Base-by-base conservation (phyloP, 176 grass and related monocot species). In the Aegilops sharonensis region DNA sequence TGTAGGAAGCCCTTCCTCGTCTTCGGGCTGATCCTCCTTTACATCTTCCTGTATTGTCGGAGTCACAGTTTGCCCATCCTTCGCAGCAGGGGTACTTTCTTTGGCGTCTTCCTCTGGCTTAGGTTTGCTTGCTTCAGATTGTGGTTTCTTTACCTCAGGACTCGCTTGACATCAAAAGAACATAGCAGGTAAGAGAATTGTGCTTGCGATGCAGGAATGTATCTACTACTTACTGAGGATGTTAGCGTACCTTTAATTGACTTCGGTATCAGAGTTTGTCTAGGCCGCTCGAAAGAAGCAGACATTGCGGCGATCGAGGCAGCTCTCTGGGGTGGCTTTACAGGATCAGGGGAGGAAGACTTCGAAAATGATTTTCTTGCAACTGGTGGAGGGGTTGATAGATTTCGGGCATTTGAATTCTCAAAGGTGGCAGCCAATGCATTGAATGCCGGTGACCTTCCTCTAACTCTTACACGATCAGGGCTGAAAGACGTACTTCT, bases 401-500 rank as follows among this genome's bases (percentile, higher is more conserved):
- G 92, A 90, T 99, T 99, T 31, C 97, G 91, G 11, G 88, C 32
- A 82, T 96, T 95, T 62, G 92, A 83, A 63, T 93, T 96, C 90
- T 99, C 97, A 68, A 99, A 99, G 81, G 91, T 99, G 45, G 97
- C 94, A 83, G 97, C 97, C 75, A 99, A 84, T 63, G 97, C 97
- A 86, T 93, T 99, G 75, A 99, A 99, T 79, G 94, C 94, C 54
- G 97, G 97, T 45, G 97, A 99, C 54, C 97, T 93, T 84, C 97
- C 97, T 91, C 97, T 79, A 48, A 99, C 97, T 83, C 94, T 89
- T 39, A 93, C 92, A 85, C 97, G 90, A 35, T 99, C 97, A 29
- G 97, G 97, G 43, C 97, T 99, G 85, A 99, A 99, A 32, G 97
- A 99, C 89, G 95, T 99, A 65, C 97, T 99, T 92, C 97, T 92